Base-by-base conservation (phyloP, 2,329 filamentous ascomycete species). In the Trichoderma koningii region DNA sequence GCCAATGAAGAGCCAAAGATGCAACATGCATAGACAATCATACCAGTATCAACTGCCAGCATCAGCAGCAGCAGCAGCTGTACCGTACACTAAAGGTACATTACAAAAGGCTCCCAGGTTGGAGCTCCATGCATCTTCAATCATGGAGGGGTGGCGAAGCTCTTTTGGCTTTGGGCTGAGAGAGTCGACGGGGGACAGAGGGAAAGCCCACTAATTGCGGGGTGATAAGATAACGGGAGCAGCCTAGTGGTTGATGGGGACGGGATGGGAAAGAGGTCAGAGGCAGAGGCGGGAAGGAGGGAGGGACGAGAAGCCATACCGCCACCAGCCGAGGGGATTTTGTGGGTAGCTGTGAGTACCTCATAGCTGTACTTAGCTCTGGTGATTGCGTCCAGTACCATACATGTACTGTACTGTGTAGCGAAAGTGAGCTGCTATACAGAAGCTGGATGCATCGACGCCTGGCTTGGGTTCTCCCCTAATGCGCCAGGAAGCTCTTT, bases 191-290 rank as follows among this genome's bases (percentile, higher is more conserved):
- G 26, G 56, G 30, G 28, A 23, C 5, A 30, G 28, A 34, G 17
- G 17, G 19, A 50, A 38, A 45, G 57, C 64, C 64, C 64, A 66
- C 64, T 61, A 66, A 65, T 59, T 66, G 65, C 65, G 65, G 65
- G 65, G 65, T 66, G 65, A 66, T 66, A 66, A 66, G 65, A 66
- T 66, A 66, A 61, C 59, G 64, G 52, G 38, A 42, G 60, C 48
- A 48, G 48, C 48, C 52, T 63, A 64, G 53, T 66, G 64, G 64
- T 45, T 38, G 50, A 34, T 30, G n/a, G 38, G n/a, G 7, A 19
- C 14, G n/a, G 12, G n/a, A 15, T 10, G 50, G 14, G 26, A 26
- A 42, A 12, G 19, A 7, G 14, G 28, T 10, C 47, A 61, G 56
- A 60, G 44, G 10, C 34, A 38, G 12, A 38, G 23, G 56, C 42